Conservation (phyloP, 208 protist genomes). For the Perkinsela sp. region DNA sequence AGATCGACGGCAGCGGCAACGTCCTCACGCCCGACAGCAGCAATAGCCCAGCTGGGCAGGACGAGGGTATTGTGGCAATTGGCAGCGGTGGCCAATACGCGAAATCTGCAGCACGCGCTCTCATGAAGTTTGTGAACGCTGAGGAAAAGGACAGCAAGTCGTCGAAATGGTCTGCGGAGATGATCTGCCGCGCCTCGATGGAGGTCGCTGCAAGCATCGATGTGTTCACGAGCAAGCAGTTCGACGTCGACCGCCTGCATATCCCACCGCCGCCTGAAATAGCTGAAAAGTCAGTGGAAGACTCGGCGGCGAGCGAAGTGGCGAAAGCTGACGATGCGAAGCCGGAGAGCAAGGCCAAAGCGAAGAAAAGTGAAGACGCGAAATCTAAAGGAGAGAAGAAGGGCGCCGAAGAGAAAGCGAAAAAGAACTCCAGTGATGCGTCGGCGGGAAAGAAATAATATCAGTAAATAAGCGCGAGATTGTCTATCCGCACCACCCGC, state of each 20-base stretch:
- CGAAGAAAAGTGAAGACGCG: background rate
- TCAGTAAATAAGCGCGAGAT: too few relatives aligned
- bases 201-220: conserved; percentile 77
- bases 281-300: background rate
- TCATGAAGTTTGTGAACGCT: conserved; percentile 58
- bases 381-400: conserved; percentile 7
- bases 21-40: conserved; percentile 59
- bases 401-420: conserved; percentile 6
- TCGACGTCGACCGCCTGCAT: conserved; percentile 50
- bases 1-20: conserved; percentile 76
- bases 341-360: background rate
- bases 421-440: too few relatives aligned
- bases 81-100: conserved; percentile 72
- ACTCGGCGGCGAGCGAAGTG: background rate
- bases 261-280: background rate
- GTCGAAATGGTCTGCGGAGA: conserved; percentile 12
- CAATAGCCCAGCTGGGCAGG: background rate
- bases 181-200: conserved; percentile 72
- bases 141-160: conserved; percentile 9
- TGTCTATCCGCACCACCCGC: too few relatives aligned
- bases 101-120: conserved; percentile 62
- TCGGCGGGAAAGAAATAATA: too few relatives aligned
- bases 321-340: background rate
- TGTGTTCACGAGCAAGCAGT: conserved; percentile 79
- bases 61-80: conserved; percentile 74